Evolutionary conservation across 2,329 filamentous ascomycete genomes (phyloP), one percentile per base, ranked within the genome.

Genomic region (Zasmidium angulare): DNA sequence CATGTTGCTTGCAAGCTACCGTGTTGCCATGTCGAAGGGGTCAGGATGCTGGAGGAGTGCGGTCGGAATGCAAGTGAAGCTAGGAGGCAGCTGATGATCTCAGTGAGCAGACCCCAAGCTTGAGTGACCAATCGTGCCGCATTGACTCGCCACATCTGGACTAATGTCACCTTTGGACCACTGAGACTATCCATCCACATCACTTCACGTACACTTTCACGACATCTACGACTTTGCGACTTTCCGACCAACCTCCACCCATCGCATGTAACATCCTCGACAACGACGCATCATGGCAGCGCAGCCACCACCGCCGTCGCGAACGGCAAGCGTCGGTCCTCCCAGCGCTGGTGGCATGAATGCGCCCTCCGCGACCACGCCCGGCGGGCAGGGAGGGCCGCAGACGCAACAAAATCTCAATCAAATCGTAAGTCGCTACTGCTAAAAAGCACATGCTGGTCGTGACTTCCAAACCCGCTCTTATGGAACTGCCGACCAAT

Each of bases 391-490:
- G 74, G 80, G 59, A 72, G 26, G 26, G 19, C 31, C 50, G 58
- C 36, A 55, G 22, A 26, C 43, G 50, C 62, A 62, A 46, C 79
- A 50, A 70, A 96, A 97, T 72, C 77, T 97, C 1, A 98, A 98
- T 70, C 92, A 96, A 68, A 98, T 98, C 76, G 93, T 97, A 83
- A 84, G 93, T 81, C 26, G 26, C 26, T 6, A 29, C 11, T 29
- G 11, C 4, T 29, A 11, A 22, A 36, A n/a, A n/a, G n/a, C n/a
- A n/a, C n/a, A n/a, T n/a, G n/a, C n/a, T n/a, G n/a, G n/a, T n/a
- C n/a, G n/a, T n/a, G n/a, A n/a, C n/a, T n/a, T n/a, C n/a, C n/a
- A n/a, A n/a, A n/a, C n/a, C n/a, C n/a, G n/a, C n/a, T n/a, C n/a
- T n/a, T n/a, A n/a, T n/a, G n/a, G n/a, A n/a, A n/a, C n/a, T n/a